Conservation (phyloP, 192 early-diverging fungal genomes). For the Umbelopsis ramanniana region DNA sequence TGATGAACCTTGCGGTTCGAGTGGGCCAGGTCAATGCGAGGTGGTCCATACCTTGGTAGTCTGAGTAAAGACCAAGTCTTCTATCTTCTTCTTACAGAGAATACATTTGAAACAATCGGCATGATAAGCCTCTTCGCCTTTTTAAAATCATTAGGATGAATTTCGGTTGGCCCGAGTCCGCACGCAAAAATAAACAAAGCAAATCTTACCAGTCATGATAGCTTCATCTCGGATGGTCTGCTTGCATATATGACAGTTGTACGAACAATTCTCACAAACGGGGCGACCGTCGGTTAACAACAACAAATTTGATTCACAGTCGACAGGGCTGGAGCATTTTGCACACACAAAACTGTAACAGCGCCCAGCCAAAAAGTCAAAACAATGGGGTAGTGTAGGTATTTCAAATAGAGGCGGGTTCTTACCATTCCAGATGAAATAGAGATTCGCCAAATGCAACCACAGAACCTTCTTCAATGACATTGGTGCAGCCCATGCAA, state of each 20-base stretch:
- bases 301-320: slow-evolving; percentile 77
- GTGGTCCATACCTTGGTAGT: slow-evolving; percentile 65
- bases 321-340: slow-evolving; percentile 72
- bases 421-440: slow-evolving; percentile 84
- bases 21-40: no score
- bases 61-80: slow-evolving; percentile 79
- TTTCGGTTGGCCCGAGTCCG: background rate
- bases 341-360: slow-evolving; percentile 71
- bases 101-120: slow-evolving; percentile 81
- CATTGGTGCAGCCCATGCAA: slow-evolving; percentile 71
- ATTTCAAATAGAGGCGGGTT: slow-evolving; percentile 11
- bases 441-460: slow-evolving; percentile 82
- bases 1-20: no score
- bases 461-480: slow-evolving; percentile 78
- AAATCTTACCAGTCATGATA: slow-evolving; percentile 73
- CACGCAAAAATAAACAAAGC: background rate
- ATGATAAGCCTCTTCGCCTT: slow-evolving; percentile 79
- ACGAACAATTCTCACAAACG: slow-evolving; percentile 84
- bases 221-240: slow-evolving; percentile 79
- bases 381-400: background rate
- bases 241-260: slow-evolving; percentile 75
- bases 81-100: slow-evolving; percentile 72
- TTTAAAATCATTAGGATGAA: background rate
- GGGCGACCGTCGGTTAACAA: slow-evolving; percentile 80
- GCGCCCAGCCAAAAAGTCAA: slow-evolving; percentile 23